These are phyloP conservation scores for Novymonas esmeraldas DNA, from an alignment of 208 protist genomes.

Conservation along the genomic window DNA sequence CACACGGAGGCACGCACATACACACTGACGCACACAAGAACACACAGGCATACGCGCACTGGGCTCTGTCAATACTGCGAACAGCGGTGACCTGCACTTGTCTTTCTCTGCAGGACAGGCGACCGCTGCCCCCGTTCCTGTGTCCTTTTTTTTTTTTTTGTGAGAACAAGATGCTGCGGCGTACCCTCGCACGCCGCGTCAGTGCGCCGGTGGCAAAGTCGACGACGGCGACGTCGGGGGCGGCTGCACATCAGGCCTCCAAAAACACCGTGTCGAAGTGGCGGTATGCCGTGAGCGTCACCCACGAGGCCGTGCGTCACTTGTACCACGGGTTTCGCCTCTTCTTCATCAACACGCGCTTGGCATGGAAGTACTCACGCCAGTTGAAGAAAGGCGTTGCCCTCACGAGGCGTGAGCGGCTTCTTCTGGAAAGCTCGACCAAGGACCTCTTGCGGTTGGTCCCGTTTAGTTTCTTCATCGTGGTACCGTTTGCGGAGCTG, in stretches of 20 bases:
- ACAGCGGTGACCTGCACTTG: no score
- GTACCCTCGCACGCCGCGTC: conserved; percentile 35
- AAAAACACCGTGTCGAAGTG: conserved; percentile 31
- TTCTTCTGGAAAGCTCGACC: conserved; percentile 92
- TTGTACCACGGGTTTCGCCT: conserved; percentile 90
- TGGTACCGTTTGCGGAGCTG: conserved; percentile 97
- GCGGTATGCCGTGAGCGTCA: conserved; percentile 40
- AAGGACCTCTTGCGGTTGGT: conserved; percentile 95
- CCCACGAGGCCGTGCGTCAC: conserved; percentile 73
- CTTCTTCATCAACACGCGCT: conserved; percentile 87
- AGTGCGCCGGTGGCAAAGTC: conserved; percentile 26
- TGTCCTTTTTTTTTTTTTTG: background rate
- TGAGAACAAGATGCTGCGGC: conserved; percentile 38
- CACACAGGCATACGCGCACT: no score
- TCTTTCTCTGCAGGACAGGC: no score
- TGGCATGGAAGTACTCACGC: conserved; percentile 88
- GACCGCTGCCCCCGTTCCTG: background rate
- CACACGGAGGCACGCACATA: no score
- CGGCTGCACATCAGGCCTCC: conserved; percentile 16
- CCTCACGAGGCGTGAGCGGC: conserved; percentile 84
- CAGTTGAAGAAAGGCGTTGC: conserved; percentile 86
- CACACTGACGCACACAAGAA: no score
- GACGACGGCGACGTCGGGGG: conserved; percentile 8
- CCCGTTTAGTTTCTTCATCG: conserved; percentile 97
- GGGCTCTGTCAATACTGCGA: no score